A percentile compares a stretch with the other conserved stretches of the same genome.
Evolutionary conservation across 2,329 filamentous ascomycete species (phyloP).

Genomic region (Blastomyces percursus): DNA sequence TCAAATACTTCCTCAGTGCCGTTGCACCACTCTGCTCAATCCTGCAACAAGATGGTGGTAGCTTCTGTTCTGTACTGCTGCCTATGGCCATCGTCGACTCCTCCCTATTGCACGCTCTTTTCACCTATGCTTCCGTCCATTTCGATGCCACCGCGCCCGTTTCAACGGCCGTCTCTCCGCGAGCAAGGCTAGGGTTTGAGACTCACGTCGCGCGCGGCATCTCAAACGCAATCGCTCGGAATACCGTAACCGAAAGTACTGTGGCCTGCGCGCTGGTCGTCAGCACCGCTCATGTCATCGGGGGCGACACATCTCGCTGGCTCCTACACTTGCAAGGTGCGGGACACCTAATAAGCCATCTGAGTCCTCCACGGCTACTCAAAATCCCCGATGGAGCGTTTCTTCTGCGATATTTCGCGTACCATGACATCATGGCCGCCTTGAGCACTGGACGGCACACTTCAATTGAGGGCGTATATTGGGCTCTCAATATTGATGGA

Average conservation of each 20-base stretch:
- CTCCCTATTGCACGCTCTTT: constrained; percentile 12
- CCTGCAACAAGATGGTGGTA: not conserved
- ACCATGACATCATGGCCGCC: constrained; percentile 14
- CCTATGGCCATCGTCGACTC: constrained; percentile 12
- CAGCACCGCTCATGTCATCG: constrained; percentile 12
- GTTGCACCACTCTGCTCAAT: not conserved
- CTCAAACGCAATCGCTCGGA: constrained; percentile 11
- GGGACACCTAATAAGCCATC: constrained; percentile 12
- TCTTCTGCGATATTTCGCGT: constrained; percentile 13
- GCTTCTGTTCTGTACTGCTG: not conserved
- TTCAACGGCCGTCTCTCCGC: constrained; percentile 4
- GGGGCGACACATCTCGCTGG: constrained; percentile 12
- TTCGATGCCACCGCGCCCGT: constrained; percentile 6
- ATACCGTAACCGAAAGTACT: constrained; percentile 12
- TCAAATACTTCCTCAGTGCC: not conserved
- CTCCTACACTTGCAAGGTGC: constrained; percentile 13
- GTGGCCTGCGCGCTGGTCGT: constrained; percentile 11
- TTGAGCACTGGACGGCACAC: constrained; percentile 12
- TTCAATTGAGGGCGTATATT: constrained; percentile 5
- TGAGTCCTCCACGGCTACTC: constrained; percentile 8
- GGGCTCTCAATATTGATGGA: not conserved
- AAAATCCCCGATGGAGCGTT: constrained; percentile 10
- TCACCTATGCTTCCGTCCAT: constrained; percentile 13
- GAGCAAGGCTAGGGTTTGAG: constrained; percentile 9
- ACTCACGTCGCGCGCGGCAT: constrained; percentile 11